Evolutionary conservation across 306 rosid species (phyloP), one percentile per base, ranked within the genome.

Genomic region (Gillenia trifoliata): DNA sequence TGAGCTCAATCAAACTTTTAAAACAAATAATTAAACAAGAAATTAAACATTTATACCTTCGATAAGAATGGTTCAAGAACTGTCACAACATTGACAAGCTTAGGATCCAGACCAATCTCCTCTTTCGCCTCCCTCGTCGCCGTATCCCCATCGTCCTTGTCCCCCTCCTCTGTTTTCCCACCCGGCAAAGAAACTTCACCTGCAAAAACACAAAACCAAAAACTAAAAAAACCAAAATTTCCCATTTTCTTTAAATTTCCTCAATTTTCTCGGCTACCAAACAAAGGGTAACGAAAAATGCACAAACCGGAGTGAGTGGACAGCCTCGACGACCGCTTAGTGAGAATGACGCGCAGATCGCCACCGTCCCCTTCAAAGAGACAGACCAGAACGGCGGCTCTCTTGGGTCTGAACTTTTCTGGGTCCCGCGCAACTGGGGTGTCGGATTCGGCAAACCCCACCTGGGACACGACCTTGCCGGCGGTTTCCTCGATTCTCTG

Each of bases 161-260:
- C 97, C 52, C 96, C 96, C 77, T 91, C 96, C 56, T 94, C 97
- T 17, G 83, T 87, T 77, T 94, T 94, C 78, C 98, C 98, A 74
- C 98, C 98, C 0, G 98, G 98, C 88, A 94, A 87, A 17, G 98
- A 79, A 75, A 94, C 86, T 80, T 94, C 98, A 76, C 97, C 98
- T 94, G 89, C 77, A 82, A 41, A 31, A 59, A 54, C 71, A 66
- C 54, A 23, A 25, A 43, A 26, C 47, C 20, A 74, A 41, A 25
- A 26, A 63, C 38, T 55, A 15, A 17, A 13, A 38, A 61, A 54
- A 12, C 34, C 60, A 40, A 66, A 36, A 12, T 13, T n/a, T 45
- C 34, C 36, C 36, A 40, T 25, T 29, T 16, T 38, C 29, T 19
- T 30, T 52, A 23, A 34, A 28, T 15, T 49, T 23, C 38, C 65